These are phyloP conservation scores for Mollisia scopiformis DNA, from an alignment of 2,329 filamentous ascomycete species.

Conservation along the genomic window DNA sequence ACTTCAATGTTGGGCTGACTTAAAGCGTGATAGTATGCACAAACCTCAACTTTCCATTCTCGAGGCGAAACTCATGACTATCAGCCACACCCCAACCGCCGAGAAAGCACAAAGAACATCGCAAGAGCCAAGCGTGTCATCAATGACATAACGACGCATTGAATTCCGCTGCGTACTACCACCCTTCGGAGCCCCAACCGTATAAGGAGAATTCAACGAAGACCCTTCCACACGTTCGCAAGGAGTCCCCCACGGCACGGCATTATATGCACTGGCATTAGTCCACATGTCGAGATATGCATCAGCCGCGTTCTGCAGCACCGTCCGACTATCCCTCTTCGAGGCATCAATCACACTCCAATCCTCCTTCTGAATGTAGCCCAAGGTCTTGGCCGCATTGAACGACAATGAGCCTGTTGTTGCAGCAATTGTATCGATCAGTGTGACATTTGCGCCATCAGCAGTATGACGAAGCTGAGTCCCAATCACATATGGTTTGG, in stretches of 20 bases:
- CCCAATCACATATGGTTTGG: slow-evolving; percentile 9
- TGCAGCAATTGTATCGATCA: slow-evolving; percentile 8
- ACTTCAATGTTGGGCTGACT: too few species aligned
- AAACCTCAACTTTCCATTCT: slow-evolving; percentile 17
- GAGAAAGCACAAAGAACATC: slow-evolving; percentile 5
- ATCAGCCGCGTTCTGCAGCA: slow-evolving; percentile 5
- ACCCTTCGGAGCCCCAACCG: background rate
- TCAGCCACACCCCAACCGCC: slow-evolving; percentile 11
- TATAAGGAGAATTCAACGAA: background rate
- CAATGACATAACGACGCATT: slow-evolving; percentile 8
- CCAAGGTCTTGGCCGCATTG: slow-evolving; percentile 6
- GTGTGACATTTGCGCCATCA: background rate
- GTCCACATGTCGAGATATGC: slow-evolving; percentile 15
- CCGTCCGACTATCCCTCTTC: background rate
- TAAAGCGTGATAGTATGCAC: slow-evolving; percentile 14
- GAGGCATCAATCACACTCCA: background rate
- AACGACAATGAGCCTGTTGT: slow-evolving; percentile 11
- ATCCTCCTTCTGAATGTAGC: slow-evolving; percentile 2
- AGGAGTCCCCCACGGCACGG: slow-evolving; percentile 12
- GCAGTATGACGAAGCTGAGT: slow-evolving; percentile 5
- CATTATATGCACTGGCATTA: slow-evolving; percentile 1
- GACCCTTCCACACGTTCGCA: slow-evolving; percentile 11
- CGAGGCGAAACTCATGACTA: slow-evolving; percentile 19
- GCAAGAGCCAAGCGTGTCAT: slow-evolving; percentile 1
- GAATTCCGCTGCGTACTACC: background rate